Evolutionary conservation across 164 flowering plant genomes (phyloP), one percentile per base, ranked within the genome.

Genomic region (Sextonia rubra): DNA sequence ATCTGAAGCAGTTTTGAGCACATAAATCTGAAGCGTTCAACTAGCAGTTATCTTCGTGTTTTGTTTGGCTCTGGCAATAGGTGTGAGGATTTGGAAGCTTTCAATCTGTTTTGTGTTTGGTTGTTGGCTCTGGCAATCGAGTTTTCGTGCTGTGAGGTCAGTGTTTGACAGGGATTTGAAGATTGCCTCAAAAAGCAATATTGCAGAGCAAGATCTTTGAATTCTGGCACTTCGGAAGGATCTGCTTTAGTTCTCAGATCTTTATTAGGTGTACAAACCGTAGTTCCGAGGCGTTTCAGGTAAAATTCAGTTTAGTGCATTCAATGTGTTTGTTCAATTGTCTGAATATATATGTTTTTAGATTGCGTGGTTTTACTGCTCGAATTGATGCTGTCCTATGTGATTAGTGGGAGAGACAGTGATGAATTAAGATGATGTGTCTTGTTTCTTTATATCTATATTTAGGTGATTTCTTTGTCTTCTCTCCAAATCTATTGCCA

Each of bases 181-280:
- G 62, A 47, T 76, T 60, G 62, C 52, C 61, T 77, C 72, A 69
- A 72, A 63, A 58, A 63, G 60, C 58, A n/a, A n/a, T n/a, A n/a
- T n/a, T n/a, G n/a, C n/a, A n/a, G n/a, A n/a, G n/a, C n/a, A 58
- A 22, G 44, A 66, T 73, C 58, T 26, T 47, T 30, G 22, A 64
- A 61, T 71, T 71, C 47, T n/a, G 22, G 30, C 22, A 11, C 62
- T 37, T 17, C 62, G 65, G 75, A 68, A 67, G 55, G 3, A 2
- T 47, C 60, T 22, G 65, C 65, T 22, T n/a, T 15, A 62, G 29
- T 48, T 60, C 5, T 60, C 56, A 12, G 70, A 56, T 56, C 14
- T 68, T 66, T 12, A 12, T 23, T 25, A 60, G 71, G 58, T 48
- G 48, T 8, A 29, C 60, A 12, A 47, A 24, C 26, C 12, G 4